Percentiles rank a stretch among this genome's conserved stretches.
Evolutionary conservation across 805 yeast genomes (phyloP).

Genomic region (Metschnikowia cubensis): DNA sequence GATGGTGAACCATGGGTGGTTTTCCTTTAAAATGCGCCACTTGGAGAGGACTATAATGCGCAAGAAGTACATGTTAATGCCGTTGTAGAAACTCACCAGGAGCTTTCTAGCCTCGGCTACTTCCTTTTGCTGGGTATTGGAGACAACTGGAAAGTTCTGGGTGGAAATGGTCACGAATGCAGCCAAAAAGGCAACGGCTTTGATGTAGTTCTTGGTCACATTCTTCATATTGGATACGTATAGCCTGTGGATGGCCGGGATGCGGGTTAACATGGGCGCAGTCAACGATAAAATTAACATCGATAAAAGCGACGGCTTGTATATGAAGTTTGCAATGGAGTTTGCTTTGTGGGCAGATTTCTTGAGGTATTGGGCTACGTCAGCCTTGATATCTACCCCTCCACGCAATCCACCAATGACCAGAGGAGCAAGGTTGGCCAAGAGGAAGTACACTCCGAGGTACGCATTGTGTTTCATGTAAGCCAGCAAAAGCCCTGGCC

Average conservation of each 20-base stretch:
- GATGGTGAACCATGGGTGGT: conserved; percentile 31
- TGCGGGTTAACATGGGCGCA: conserved; percentile 24
- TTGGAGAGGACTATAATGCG: conserved; percentile 35
- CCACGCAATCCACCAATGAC: conserved; percentile 14
- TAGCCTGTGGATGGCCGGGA: conserved; percentile 9
- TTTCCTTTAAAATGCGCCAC: conserved; percentile 40
- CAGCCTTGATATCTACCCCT: conserved; percentile 8
- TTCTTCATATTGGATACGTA: conserved; percentile 21
- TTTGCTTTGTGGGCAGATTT: conserved; percentile 22
- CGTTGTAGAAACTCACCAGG: conserved; percentile 25
- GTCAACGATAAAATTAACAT: conserved; percentile 34
- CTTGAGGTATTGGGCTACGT: not conserved
- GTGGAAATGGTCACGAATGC: conserved; percentile 27
- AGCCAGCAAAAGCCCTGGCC: conserved; percentile 25
- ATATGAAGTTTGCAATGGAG: conserved; percentile 32
- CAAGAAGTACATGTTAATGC: conserved; percentile 30
- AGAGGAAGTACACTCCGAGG: conserved; percentile 19
- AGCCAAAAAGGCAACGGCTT: conserved; percentile 31
- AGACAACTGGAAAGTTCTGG: conserved; percentile 17
- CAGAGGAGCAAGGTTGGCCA: conserved; percentile 19
- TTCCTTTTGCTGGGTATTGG: conserved; percentile 4
- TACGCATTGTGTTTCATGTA: conserved; percentile 26
- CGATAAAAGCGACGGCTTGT: conserved; percentile 33
- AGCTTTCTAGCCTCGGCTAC: conserved; percentile 19
- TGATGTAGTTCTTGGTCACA: conserved; percentile 33